A percentile compares a stretch with the other conserved stretches of the same genome.
These are phyloP conservation scores for Candida adriatica DNA, from an alignment of 805 yeast genomes.

Conservation along the genomic window DNA sequence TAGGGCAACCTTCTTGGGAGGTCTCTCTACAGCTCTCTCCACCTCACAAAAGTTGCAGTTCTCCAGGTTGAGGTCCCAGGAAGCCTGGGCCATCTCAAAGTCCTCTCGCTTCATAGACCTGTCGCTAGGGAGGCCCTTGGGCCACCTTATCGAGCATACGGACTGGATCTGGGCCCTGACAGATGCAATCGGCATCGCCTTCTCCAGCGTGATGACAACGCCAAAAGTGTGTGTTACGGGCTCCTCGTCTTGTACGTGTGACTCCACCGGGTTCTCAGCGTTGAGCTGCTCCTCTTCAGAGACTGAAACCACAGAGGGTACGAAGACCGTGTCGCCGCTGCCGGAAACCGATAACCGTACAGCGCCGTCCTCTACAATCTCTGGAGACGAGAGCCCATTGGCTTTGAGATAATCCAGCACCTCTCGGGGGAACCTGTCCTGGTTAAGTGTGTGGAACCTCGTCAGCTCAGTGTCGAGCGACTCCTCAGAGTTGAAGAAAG, in stretches of 20 bases:
- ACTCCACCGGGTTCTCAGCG: constrained; percentile 4
- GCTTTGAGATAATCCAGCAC: constrained; percentile 14
- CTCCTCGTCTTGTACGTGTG: constrained; percentile 30
- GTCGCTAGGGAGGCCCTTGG: constrained; percentile 43
- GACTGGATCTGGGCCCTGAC: constrained; percentile 38
- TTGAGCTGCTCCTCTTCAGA: constrained; percentile 12
- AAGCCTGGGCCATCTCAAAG: constrained; percentile 39
- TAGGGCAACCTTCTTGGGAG: constrained; percentile 6
- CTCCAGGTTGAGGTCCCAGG: constrained; percentile 37
- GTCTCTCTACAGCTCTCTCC: constrained; percentile 14
- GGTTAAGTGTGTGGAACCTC: constrained; percentile 16
- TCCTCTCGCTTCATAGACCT: constrained; percentile 37
- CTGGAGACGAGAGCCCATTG: constrained; percentile 19
- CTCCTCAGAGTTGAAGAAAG: constrained; percentile 15
- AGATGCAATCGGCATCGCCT: constrained; percentile 31
- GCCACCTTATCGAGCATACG: constrained; percentile 42
- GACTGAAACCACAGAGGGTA: constrained; percentile 12
- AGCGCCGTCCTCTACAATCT: constrained; percentile 9
- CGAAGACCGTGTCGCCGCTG: constrained; percentile 28
- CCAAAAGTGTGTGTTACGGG: constrained; percentile 47
- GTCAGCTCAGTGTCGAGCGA: constrained; percentile 14
- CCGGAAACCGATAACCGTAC: constrained; percentile 25
- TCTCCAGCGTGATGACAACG: constrained; percentile 37
- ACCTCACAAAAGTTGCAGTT: constrained; percentile 40
- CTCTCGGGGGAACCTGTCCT: constrained; percentile 16